Base-by-base conservation (phyloP, 768 basidiomycete genomes). In the Podaxis sp. region DNA sequence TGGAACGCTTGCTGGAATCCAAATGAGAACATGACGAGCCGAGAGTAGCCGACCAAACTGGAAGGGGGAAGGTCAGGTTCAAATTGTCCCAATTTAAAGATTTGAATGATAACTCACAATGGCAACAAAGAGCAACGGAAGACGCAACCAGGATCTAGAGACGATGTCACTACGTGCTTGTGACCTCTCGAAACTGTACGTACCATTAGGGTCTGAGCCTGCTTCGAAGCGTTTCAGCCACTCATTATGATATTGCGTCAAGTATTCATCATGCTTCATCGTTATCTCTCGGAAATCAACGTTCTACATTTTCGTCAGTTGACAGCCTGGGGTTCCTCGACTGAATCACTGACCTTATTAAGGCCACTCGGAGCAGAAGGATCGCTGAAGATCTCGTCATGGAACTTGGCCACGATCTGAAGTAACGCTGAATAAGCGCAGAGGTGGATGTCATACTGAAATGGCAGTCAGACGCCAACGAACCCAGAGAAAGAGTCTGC, bases 1-100 rank as follows among this genome's bases (percentile, higher is more conserved):
- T 87, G 82, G 71, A 84, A 91, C 1, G 90, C 90, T 65, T 91
- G 87, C 64, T 93, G 90, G 74, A 92, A 92, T 4, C 89, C 90
- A 66, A 93, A 92, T 0, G 91, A 92, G 67, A 83, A 91, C 89
- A 92, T 90, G 52, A 93, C 91, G 10, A 93, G 82, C 14, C 91
- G 80, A 37, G 89, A 89, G 66, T 92, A 93, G 28, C 77, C 83
- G 60, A 88, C 86, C 46, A 90, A 78, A 79, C 90, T 92, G 57
- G 1, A 50, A 42, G 37, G 27, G 23, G 1, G 23, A 28, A 67
- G n/a, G 14, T 59, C 51, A 63, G 37, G n/a, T 53, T 55, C 36
- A 32, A 3, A 21, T 21, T 11, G 50, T 1, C 18, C n/a, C 42
- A 2, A n/a, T 42, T 14, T 14, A 38, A 51, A 42, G 23, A 57